Conservation (phyloP, 140 eudicot species). For the Senecio squalidus region DNA sequence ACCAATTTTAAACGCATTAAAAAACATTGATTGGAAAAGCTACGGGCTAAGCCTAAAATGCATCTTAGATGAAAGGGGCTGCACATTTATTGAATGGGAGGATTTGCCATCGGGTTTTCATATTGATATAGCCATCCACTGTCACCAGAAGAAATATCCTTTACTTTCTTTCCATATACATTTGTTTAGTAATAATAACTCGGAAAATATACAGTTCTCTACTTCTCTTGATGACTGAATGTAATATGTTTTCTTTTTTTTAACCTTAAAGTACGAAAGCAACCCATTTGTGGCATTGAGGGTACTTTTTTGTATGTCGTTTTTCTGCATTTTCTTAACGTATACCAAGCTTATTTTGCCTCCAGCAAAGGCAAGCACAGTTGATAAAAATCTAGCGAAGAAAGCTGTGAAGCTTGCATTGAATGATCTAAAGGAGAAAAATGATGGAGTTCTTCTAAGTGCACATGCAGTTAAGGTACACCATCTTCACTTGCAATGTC, state of each 20-base stretch:
- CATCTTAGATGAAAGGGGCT: conserved; percentile 41
- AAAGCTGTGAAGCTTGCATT: conserved; percentile 69
- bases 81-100: conserved; percentile 73
- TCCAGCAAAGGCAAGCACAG: conserved; percentile 26
- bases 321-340: conserved; percentile 61
- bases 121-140: conserved; percentile 73
- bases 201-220: too few relatives aligned
- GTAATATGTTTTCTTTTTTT: too few relatives aligned
- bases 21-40: conserved; percentile 62
- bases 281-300: neutral
- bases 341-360: conserved; percentile 32
- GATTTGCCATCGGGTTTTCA: conserved; percentile 54
- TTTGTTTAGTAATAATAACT: neutral
- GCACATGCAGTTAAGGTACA: conserved; percentile 83
- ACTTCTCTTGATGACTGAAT: too few relatives aligned
- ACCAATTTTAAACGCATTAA: conserved; percentile 53
- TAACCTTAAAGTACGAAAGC: too few relatives aligned
- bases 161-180: neutral
- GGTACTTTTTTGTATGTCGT: neutral
- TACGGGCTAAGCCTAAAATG: conserved; percentile 60
- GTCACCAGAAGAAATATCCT: conserved; percentile 55
- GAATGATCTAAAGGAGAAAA: conserved; percentile 64
- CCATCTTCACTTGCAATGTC: too few relatives aligned
- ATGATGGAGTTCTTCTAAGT: conserved; percentile 74
- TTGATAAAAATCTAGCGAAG: conserved; percentile 41